phyloP scores from a whole-genome alignment of 208 protist genomes.

The Plasmodiophora brassicae region DNA sequence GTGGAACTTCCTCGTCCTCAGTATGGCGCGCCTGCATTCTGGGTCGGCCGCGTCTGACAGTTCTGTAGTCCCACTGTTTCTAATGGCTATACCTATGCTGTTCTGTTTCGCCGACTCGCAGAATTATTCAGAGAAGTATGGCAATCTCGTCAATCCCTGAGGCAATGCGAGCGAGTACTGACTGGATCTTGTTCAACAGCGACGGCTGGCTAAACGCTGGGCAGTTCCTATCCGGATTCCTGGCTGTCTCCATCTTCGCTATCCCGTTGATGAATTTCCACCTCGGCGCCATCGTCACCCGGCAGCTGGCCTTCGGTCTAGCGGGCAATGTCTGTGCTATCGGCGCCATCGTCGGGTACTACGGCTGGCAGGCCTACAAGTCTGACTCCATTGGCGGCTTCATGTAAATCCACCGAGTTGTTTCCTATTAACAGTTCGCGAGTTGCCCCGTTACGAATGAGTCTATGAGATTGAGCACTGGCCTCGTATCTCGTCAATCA shows the following conservation, averaged over 20 bases:
- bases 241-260: not conserved
- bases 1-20: conserved; percentile 11
- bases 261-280: not conserved
- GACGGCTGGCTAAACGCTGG: conserved; percentile 10
- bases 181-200: not conserved
- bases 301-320: not conserved
- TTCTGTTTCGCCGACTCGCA: conserved; percentile 8
- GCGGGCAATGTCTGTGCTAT: not conserved
- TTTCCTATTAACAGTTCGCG: too few relatives aligned
- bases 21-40: not conserved
- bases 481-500: too few relatives aligned
- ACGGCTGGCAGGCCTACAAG: conserved; percentile 8
- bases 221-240: conserved; percentile 8
- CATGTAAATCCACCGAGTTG: not conserved
- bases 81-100: not conserved
- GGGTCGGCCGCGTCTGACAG: not conserved
- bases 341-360: not conserved
- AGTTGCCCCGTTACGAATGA: too few relatives aligned
- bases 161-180: too few relatives aligned
- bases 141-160: not conserved
- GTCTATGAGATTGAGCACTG: too few relatives aligned
- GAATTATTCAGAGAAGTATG: not conserved
- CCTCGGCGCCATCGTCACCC: not conserved
- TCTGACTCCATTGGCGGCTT: not conserved
- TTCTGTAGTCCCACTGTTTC: not conserved